Evolutionary conservation across 495 filamentous ascomycete species (phyloP).

Genomic region (Zalerion maritima): DNA sequence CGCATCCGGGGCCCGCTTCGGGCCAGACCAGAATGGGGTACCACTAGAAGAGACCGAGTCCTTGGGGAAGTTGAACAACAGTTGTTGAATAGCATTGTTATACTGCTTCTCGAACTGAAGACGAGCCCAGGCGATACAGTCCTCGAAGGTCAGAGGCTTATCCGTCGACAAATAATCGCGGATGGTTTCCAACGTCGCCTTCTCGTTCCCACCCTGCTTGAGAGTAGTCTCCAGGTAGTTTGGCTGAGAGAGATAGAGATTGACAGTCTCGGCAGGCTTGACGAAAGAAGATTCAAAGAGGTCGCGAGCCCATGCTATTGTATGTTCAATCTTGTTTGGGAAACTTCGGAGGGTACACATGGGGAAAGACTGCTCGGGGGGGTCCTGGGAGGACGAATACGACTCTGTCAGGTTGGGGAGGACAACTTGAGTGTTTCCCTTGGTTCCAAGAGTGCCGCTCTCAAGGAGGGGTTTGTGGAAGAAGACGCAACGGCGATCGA

Average conservation of each 20-base stretch:
- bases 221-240: slow-evolving; percentile 82
- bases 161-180: slow-evolving; percentile 84
- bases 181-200: slow-evolving; percentile 82
- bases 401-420: slow-evolving; percentile 86
- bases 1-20: slow-evolving; percentile 90
- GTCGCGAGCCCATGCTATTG: slow-evolving; percentile 95
- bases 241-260: slow-evolving; percentile 81
- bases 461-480: slow-evolving; percentile 95
- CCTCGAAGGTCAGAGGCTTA: slow-evolving; percentile 84
- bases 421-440: slow-evolving; percentile 95
- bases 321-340: slow-evolving; percentile 97
- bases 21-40: slow-evolving; percentile 94
- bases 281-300: slow-evolving; percentile 90
- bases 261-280: slow-evolving; percentile 85
- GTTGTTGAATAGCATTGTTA: slow-evolving; percentile 91
- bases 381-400: slow-evolving; percentile 96
- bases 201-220: slow-evolving; percentile 93
- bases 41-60: slow-evolving; percentile 79
- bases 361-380: slow-evolving; percentile 95
- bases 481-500: slow-evolving; percentile 95
- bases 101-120: slow-evolving; percentile 92
- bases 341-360: slow-evolving; percentile 98
- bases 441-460: slow-evolving; percentile 93
- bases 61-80: slow-evolving; percentile 95
- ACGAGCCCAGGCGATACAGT: slow-evolving; percentile 90